A percentile compares a stretch with the other conserved stretches of the same genome.
phyloP scores from a whole-genome alignment of 106 monocot species.

The Cymbidium sinense region DNA sequence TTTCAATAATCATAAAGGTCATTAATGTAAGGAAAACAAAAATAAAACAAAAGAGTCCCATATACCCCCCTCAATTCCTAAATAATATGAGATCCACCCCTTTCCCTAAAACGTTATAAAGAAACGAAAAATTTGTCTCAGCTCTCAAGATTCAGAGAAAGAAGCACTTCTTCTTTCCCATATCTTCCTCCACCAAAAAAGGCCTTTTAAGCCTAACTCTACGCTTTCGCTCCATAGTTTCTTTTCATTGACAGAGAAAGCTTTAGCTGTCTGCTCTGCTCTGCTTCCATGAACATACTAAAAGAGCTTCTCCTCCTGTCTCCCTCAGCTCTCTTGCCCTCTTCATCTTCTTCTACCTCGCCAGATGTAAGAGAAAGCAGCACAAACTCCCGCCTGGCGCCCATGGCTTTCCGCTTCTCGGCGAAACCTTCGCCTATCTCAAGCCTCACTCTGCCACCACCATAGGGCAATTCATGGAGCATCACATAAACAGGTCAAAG shows the following conservation, averaged over 20 bases:
- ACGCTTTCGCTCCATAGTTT: background rate
- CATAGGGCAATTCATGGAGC: constrained; percentile 21
- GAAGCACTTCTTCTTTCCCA: background rate
- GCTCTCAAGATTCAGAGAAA: background rate
- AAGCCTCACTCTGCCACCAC: constrained; percentile 11
- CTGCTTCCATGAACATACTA: background rate
- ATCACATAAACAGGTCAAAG: constrained; percentile 11
- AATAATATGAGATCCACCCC: background rate
- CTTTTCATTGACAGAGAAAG: too few species aligned
- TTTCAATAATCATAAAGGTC: too few species aligned
- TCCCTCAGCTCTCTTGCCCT: constrained; percentile 10
- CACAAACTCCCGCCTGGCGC: constrained; percentile 27
- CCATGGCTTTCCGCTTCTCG: constrained; percentile 26
- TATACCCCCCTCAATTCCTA: background rate
- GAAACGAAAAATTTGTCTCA: background rate
- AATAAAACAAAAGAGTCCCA: too few species aligned
- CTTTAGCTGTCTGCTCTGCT: background rate
- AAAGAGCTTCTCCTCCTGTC: constrained; percentile 19
- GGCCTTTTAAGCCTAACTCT: background rate
- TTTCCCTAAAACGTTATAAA: background rate
- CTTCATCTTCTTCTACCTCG: constrained; percentile 1
- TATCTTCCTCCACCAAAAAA: background rate
- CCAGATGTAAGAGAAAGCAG: background rate
- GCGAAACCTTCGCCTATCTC: constrained; percentile 24
- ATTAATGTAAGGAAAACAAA: too few species aligned